Evolutionary conservation across 352 stramenopile genomes (phyloP), one percentile per base, ranked within the genome.

Genomic region (Globisporangium middletonii): DNA sequence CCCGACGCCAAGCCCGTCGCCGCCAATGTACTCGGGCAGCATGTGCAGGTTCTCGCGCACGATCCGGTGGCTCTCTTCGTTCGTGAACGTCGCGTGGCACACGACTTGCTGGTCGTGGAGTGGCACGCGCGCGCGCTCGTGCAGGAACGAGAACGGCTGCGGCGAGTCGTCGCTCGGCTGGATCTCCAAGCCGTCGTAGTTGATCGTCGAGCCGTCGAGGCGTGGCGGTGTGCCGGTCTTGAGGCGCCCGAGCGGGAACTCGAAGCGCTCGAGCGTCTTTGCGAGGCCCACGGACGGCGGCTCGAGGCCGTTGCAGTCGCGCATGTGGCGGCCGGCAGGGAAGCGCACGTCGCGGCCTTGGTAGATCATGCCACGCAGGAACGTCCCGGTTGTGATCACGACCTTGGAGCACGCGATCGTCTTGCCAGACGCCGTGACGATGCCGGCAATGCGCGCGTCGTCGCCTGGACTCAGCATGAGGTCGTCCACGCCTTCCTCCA

Each of bases 341-440:
- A 98, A 97, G 37, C 88, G 73, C 46, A 91, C 78, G 64, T 91
- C 79, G 16, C 77, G 77, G 13, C 97, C 97, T 41, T 99, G 84
- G 66, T 98, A 98, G 46, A 98, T 93, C 57, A 97, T 94, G 18
- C 97, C 97, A 15, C 96, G 77, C 18, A 99, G 71, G 68, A 99
- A 99, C 18, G 97, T 99, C 16, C 97, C 97, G 2, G 97, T 99
- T 12, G 96, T 99, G 55, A 99, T 95, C 35, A 99, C 94, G n/a
- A 89, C 88, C 11, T 78, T 73, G 16, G 64, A 61, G 35, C 70
- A 73, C n/a, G 53, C 57, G 45, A 93, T 87, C 15, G 73, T 68
- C 6, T 66, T 65, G 5, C 79, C 83, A 0, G 77, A 81, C 19
- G 74, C 73, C 3, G 76, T 86, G 28, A 88, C 71, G 33, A 96